Percentiles rank a stretch among this genome's conserved stretches.
These are phyloP conservation scores for Cyclospora cayetanensis DNA, from an alignment of 169 alveolate species.

Conservation along the genomic window DNA sequence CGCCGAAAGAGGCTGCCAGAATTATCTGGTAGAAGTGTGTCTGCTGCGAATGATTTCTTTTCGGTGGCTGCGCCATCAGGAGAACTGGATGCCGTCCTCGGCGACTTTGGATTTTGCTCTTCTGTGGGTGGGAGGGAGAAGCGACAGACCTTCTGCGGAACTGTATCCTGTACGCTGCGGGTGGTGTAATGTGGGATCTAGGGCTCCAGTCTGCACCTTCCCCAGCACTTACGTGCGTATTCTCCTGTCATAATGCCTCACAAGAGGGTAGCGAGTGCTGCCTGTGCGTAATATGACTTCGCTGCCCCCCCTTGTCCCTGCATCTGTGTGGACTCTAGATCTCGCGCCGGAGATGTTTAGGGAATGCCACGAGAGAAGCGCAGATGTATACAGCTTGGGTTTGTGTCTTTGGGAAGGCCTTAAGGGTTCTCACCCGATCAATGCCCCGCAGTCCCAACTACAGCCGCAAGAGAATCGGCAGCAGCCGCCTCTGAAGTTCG, in stretches of 20 bases:
- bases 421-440: not conserved
- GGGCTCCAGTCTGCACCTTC: too few relatives aligned
- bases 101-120: constrained; percentile 39
- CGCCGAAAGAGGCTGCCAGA: too few relatives aligned
- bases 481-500: constrained; percentile 10
- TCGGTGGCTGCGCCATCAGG: too few relatives aligned
- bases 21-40: too few relatives aligned
- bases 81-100: not conserved
- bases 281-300: too few relatives aligned
- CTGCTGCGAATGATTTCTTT: too few relatives aligned
- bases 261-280: too few relatives aligned
- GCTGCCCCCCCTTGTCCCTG: too few relatives aligned
- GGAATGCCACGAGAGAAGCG: constrained; percentile 28
- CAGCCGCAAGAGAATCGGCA: constrained; percentile 22
- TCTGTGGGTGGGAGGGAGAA: constrained; percentile 21
- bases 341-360: constrained; percentile 27
- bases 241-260: too few relatives aligned
- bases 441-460: not conserved
- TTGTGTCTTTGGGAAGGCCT: constrained; percentile 6
- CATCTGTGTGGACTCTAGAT: too few relatives aligned
- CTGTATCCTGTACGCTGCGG: constrained; percentile 8
- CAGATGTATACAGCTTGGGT: constrained; percentile 13
- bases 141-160: constrained; percentile 42
- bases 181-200: too few relatives aligned
- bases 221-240: too few relatives aligned